These are phyloP conservation scores for Abelmoschus esculentus DNA, from an alignment of 345 rosid genomes.

Conservation along the genomic window DNA sequence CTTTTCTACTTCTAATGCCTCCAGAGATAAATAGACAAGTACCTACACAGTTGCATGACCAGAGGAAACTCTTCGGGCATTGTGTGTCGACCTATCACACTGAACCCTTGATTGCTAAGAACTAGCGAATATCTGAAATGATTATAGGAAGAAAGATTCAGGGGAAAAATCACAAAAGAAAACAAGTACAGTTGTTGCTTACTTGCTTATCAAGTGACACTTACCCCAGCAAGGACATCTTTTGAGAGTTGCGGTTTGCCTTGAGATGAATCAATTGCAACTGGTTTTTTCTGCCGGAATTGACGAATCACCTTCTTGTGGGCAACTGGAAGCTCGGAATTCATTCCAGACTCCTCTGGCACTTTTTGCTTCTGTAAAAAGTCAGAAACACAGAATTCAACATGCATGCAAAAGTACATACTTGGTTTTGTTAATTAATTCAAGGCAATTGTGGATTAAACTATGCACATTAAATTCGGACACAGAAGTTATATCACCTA, in stretches of 20 bases:
- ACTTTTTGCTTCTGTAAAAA: slow-evolving; percentile 60
- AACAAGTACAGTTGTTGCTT: not conserved
- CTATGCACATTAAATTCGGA: not conserved
- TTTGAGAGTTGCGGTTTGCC: slow-evolving; percentile 56
- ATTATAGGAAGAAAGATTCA: slow-evolving; percentile 2
- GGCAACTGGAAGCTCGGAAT: slow-evolving; percentile 21
- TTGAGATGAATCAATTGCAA: slow-evolving; percentile 34
- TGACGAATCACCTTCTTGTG: slow-evolving; percentile 48
- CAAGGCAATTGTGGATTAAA: not conserved
- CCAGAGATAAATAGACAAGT: not conserved
- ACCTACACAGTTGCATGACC: not conserved
- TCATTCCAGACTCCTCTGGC: slow-evolving; percentile 33
- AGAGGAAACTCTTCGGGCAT: not conserved
- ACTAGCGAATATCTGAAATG: slow-evolving; percentile 50
- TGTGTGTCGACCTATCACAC: not conserved
- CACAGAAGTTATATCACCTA: not conserved
- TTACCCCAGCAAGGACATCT: slow-evolving; percentile 63
- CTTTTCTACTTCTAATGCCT: not conserved
- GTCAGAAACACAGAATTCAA: not conserved
- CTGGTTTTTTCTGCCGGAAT: slow-evolving; percentile 64
- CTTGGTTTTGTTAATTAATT: not conserved
- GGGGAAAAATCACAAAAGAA: not conserved
- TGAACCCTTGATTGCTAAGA: slow-evolving; percentile 13
- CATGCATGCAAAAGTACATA: not conserved
- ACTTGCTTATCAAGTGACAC: slow-evolving; percentile 14